Evolutionary conservation across 345 rosid genomes (phyloP).

Genomic region (Murraya paniculata): DNA sequence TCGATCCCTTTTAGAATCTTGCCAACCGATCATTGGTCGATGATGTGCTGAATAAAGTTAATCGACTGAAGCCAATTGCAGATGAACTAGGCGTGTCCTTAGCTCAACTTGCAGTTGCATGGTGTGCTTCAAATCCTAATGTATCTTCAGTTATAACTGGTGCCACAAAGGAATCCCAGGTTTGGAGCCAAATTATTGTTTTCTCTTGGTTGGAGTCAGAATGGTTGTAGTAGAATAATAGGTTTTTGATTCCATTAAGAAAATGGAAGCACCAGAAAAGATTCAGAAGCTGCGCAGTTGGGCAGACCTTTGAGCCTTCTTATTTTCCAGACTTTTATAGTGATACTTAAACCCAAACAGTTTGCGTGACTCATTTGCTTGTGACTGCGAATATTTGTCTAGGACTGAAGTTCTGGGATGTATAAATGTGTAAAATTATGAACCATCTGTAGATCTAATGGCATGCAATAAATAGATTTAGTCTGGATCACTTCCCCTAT

Average conservation of each 20-base stretch:
- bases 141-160: constrained; percentile 95
- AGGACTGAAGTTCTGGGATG: neutral
- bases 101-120: constrained; percentile 95
- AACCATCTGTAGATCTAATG: neutral
- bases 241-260: neutral
- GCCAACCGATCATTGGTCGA: constrained; percentile 88
- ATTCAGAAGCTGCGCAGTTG: neutral
- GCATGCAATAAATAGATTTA: neutral
- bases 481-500: neutral
- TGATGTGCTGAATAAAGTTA: constrained; percentile 89
- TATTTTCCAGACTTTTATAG: neutral
- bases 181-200: constrained; percentile 13
- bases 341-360: neutral
- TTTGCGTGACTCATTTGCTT: neutral
- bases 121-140: constrained; percentile 98
- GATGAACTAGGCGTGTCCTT: constrained; percentile 95
- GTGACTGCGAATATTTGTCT: neutral
- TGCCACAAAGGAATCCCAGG: constrained; percentile 98
- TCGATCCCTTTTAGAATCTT: constrained; percentile 54
- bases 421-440: too few species aligned
- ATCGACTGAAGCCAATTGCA: constrained; percentile 91
- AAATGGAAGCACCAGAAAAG: neutral
- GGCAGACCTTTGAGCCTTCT: neutral
- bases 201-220: neutral
- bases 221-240: neutral